Base-by-base conservation (phyloP, 805 yeast genomes). In the Nakazawaea ishiwadae region DNA sequence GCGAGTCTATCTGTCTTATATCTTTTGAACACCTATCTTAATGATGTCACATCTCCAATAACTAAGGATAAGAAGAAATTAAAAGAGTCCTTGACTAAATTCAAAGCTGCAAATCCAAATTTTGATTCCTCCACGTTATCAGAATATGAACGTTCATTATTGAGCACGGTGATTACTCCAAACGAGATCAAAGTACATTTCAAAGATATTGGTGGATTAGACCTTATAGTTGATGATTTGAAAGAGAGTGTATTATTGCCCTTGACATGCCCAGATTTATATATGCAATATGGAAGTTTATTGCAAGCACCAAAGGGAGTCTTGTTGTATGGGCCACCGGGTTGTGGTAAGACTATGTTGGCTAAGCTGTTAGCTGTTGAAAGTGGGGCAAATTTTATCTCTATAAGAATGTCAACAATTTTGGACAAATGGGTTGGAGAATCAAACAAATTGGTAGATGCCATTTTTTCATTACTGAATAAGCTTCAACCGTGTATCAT, bases 361-460 rank as follows among this genome's bases (percentile, higher is more conserved):
- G 98, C 97, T 8, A 91, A 90, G 61, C 97, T 97, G 0, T 73
- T 91, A 29, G 98, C 98, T 1, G 75, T 79, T 42, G 96, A 90
- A 59, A 81, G 95, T 50, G 88, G 87, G 1, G 98, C 98, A 0
- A 88, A 82, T 51, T 91, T 91, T 63, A 75, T 91, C 37, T 88
- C 90, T 52, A 84, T 91, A 39, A 74, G 96, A 59, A 85, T 91
- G 95, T 88, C 96, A 19, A 80, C 91, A 2, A 79, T 91, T 14
- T 85, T 90, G 91, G 96, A 93, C 63, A 91, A 91, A 62, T 91
- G 96, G 96, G 91, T 87, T 57, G 99, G 99, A 12, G 98, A 91
- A 62, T 79, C 91, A 21, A 91, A 93, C 61, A 93, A 93, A 65
- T 79, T 90, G 37, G 93, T 88, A 1, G 95, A 90, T 50, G 98